A percentile compares a stretch with the other conserved stretches of the same genome.
These are phyloP conservation scores for Neurospora sp. DNA, from an alignment of 495 filamentous ascomycete genomes.

Conservation along the genomic window DNA sequence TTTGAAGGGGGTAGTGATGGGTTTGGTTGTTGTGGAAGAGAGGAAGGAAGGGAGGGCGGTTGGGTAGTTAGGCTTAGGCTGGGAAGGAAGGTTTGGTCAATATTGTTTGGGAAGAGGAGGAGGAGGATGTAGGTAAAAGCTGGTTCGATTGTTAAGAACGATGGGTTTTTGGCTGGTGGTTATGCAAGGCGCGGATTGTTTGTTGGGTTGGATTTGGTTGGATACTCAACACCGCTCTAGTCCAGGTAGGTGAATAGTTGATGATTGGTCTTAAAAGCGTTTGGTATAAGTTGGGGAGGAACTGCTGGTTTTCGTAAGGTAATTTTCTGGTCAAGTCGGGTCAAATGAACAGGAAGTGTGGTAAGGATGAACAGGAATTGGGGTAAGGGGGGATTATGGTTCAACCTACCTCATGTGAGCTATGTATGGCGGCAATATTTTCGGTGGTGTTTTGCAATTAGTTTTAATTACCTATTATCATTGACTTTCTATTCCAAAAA, in stretches of 20 bases:
- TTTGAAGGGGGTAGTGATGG: background rate
- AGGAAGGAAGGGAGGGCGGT: background rate
- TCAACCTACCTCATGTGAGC: background rate
- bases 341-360: background rate
- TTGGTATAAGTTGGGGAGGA: background rate
- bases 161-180: background rate
- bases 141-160: no score
- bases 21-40: background rate
- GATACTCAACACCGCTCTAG: background rate
- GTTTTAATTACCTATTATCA: background rate
- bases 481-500: background rate
- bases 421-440: background rate
- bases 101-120: no score
- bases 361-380: background rate
- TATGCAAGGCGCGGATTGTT: background rate
- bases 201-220: background rate
- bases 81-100: no score
- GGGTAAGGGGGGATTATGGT: background rate
- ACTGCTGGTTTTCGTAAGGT: background rate
- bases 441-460: background rate
- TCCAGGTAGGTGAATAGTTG: background rate
- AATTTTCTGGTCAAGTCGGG: background rate
- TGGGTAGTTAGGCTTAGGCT: background rate
- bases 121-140: no score
- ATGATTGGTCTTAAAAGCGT: background rate